Percentiles rank a stretch among this genome's conserved stretches.
These are phyloP conservation scores for Xanthoconium separans DNA, from an alignment of 1,284 basidiomycete genomes.

Conservation along the genomic window DNA sequence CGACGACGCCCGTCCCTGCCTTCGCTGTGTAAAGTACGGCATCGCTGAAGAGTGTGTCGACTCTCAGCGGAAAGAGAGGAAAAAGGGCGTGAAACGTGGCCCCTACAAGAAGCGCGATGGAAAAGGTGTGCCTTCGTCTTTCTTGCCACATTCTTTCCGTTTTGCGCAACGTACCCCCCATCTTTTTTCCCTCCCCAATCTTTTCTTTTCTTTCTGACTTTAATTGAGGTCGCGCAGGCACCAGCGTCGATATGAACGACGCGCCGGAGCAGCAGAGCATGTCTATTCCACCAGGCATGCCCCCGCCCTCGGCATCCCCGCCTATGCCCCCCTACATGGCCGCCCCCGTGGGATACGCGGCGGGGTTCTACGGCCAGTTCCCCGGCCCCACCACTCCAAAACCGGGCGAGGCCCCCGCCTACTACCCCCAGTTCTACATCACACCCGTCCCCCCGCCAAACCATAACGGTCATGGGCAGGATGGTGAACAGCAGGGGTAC, in stretches of 20 bases:
- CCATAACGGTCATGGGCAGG: conserved; percentile 43
- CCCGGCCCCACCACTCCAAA: conserved; percentile 46
- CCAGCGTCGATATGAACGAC: conserved; percentile 51
- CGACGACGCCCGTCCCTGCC: conserved; percentile 83
- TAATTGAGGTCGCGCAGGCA: conserved; percentile 54
- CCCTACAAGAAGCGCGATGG: conserved; percentile 93
- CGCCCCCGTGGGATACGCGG: conserved; percentile 40
- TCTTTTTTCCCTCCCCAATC: conserved; percentile 3
- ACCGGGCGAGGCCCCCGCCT: conserved; percentile 50
- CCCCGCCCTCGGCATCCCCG: conserved; percentile 42
- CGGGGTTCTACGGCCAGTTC: conserved; percentile 51
- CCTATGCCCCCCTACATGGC: conserved; percentile 48
- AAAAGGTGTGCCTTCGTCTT: conserved; percentile 58
- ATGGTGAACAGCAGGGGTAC: conserved; percentile 46
- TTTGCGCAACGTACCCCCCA: conserved; percentile 13
- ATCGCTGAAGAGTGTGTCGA: conserved; percentile 78
- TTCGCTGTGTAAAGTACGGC: conserved; percentile 85
- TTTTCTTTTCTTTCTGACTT: conserved; percentile 36
- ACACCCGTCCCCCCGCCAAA: conserved; percentile 42
- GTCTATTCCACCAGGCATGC: conserved; percentile 42
- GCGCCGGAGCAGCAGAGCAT: conserved; percentile 44
- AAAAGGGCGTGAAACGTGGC: conserved; percentile 83
- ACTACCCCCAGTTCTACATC: conserved; percentile 50
- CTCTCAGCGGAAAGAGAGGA: conserved; percentile 80
- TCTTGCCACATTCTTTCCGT: conserved; percentile 22